These are phyloP conservation scores for Pecoramyces ruminantium DNA, from an alignment of 192 early-diverging fungal species.

Conservation along the genomic window DNA sequence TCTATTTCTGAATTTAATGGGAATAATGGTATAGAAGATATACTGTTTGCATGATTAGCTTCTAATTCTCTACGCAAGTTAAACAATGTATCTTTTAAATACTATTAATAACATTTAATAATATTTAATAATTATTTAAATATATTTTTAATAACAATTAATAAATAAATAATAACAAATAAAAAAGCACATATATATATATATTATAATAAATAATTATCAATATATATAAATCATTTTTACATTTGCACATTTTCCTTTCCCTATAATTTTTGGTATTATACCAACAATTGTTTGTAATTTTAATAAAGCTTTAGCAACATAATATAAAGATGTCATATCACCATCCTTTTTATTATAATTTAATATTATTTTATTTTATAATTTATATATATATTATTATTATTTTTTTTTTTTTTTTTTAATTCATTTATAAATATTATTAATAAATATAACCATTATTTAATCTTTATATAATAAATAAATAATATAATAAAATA, in stretches of 20 bases:
- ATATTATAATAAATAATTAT: conserved; percentile 1
- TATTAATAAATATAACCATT: no score
- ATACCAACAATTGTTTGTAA: conserved; percentile 73
- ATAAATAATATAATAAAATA: no score
- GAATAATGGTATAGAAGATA: conserved; percentile 1
- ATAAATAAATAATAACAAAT: neutral
- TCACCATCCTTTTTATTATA: conserved; percentile 46
- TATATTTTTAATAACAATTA: no score
- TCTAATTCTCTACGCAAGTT: conserved; percentile 70
- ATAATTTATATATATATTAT: no score
- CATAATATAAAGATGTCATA: conserved; percentile 47
- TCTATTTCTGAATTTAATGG: conserved; percentile 29
- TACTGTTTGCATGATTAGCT: conserved; percentile 5
- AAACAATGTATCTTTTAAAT: conserved; percentile 53
- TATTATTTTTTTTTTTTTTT: no score
- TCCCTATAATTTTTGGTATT: conserved; percentile 79
- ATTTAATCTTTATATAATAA: no score
- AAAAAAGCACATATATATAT: neutral
- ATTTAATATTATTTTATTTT: no score
- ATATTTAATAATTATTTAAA: no score
- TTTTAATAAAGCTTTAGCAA: conserved; percentile 72
- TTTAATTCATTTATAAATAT: no score
- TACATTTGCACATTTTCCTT: conserved; percentile 68
- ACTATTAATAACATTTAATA: conserved; percentile 9
- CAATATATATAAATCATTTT: neutral